Conservation (phyloP, 208 protist genomes). For the Acanthamoeba triangularis region DNA sequence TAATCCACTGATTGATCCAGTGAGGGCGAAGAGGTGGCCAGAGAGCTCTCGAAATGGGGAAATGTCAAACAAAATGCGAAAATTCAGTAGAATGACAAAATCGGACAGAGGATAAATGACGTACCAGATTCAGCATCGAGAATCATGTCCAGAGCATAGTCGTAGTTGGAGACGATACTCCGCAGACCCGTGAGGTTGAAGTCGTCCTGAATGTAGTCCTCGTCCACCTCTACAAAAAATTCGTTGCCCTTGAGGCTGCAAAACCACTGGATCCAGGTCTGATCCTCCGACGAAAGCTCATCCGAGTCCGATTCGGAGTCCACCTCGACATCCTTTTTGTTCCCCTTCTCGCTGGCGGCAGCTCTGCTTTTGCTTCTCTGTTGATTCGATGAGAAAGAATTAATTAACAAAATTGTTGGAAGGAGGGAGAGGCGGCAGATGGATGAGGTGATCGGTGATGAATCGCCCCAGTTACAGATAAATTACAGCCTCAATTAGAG, state of each 20-base stretch:
- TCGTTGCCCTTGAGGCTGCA: slow-evolving; percentile 98
- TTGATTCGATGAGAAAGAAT: neutral
- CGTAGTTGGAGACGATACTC: slow-evolving; percentile 97
- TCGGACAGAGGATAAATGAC: neutral
- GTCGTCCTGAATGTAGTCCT: slow-evolving; percentile 98
- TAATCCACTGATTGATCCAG: neutral
- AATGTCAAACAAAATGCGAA: neutral
- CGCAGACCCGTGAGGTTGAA: slow-evolving; percentile 99
- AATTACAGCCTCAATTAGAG: neutral
- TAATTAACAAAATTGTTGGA: neutral
- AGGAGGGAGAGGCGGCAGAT: neutral
- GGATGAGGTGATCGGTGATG: neutral
- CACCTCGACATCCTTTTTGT: slow-evolving; percentile 48
- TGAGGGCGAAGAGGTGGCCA: too few species aligned
- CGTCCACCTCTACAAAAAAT: slow-evolving; percentile 98
- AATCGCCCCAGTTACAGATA: too few species aligned
- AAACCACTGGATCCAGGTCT: slow-evolving; percentile 98
- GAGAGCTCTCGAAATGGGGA: too few species aligned
- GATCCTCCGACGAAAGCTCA: slow-evolving; percentile 90
- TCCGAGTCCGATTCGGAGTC: slow-evolving; percentile 79
- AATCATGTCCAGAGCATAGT: slow-evolving; percentile 98
- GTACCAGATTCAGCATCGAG: slow-evolving; percentile 95
- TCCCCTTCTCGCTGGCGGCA: neutral
- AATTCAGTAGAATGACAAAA: neutral
- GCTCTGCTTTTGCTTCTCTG: slow-evolving; percentile 33